Conservation (phyloP, 2,329 filamentous ascomycete species). For the Elsinoe batatas region DNA sequence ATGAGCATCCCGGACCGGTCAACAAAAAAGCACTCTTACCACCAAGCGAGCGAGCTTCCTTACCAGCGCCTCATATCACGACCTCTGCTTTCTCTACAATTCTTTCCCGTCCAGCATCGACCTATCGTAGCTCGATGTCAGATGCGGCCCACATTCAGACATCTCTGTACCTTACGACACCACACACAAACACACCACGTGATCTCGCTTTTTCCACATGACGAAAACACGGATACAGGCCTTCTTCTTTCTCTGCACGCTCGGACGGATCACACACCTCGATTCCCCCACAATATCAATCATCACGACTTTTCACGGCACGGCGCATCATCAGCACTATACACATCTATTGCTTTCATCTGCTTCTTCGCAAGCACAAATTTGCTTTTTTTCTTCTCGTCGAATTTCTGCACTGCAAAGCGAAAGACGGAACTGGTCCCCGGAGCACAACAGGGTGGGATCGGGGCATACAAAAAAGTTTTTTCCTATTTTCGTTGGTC, state of each 20-base stretch:
- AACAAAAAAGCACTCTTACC: not conserved
- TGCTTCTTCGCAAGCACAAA: not conserved
- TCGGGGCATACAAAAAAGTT: conserved; percentile 6
- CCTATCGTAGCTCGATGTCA: not conserved
- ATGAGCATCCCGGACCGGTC: conserved; percentile 1
- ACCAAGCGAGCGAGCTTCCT: not conserved
- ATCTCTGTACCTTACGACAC: conserved; percentile 9
- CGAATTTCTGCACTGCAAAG: not conserved
- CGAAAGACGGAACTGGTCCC: not conserved
- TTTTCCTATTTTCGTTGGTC: not conserved
- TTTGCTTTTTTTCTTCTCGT: not conserved
- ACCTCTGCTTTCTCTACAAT: not conserved
- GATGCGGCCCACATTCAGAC: not conserved
- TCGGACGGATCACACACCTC: not conserved
- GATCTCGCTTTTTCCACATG: not conserved
- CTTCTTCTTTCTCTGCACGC: not conserved
- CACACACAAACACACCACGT: not conserved
- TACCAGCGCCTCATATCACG: not conserved
- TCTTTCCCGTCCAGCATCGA: not conserved
- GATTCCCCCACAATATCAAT: not conserved
- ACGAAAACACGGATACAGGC: not conserved
- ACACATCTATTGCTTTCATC: not conserved
- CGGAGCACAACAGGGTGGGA: too few species aligned
- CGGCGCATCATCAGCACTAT: not conserved
- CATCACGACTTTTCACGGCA: not conserved